A percentile compares a stretch with the other conserved stretches of the same genome.
Evolutionary conservation across 2,329 filamentous ascomycete genomes (phyloP).

Genomic region (Aschersonia sp.): DNA sequence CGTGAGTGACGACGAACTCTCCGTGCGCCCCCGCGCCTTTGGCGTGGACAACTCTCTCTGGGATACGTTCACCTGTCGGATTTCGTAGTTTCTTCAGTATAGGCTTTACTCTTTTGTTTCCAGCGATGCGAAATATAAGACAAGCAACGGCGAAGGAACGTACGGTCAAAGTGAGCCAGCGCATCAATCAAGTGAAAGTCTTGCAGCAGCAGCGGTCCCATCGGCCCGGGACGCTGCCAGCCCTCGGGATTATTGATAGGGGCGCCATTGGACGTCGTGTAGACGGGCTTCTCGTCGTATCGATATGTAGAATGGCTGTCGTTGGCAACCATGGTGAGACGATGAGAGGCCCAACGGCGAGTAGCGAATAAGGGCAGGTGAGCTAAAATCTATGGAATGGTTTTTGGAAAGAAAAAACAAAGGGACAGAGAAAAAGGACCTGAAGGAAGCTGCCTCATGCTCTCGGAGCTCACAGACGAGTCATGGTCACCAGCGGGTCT

Average conservation of each 20-base stretch:
- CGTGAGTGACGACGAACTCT: conserved; percentile 44
- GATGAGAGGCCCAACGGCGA: too few species aligned
- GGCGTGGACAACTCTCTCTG: conserved; percentile 26
- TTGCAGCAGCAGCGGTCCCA: conserved; percentile 46
- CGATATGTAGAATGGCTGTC: conserved; percentile 30
- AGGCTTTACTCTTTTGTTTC: background rate
- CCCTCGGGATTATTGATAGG: conserved; percentile 35
- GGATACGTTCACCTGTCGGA: conserved; percentile 25
- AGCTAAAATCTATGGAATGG: too few species aligned
- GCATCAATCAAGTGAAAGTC: conserved; percentile 31
- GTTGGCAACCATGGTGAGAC: conserved; percentile 24
- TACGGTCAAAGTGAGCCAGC: conserved; percentile 1
- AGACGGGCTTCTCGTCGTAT: conserved; percentile 43
- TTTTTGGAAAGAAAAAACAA: too few species aligned
- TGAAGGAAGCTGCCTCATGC: too few species aligned
- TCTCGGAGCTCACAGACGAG: too few species aligned
- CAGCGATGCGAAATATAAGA: background rate
- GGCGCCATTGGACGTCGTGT: conserved; percentile 45
- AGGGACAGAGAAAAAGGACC: too few species aligned
- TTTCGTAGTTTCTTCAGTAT: background rate
- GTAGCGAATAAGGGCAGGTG: too few species aligned
- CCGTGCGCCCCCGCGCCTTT: conserved; percentile 30
- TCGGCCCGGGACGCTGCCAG: conserved; percentile 36
- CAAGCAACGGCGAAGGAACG: background rate
- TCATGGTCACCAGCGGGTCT: too few species aligned